These are phyloP conservation scores for Cenococcum geophilum DNA, from an alignment of 495 filamentous ascomycete genomes.

Conservation along the genomic window DNA sequence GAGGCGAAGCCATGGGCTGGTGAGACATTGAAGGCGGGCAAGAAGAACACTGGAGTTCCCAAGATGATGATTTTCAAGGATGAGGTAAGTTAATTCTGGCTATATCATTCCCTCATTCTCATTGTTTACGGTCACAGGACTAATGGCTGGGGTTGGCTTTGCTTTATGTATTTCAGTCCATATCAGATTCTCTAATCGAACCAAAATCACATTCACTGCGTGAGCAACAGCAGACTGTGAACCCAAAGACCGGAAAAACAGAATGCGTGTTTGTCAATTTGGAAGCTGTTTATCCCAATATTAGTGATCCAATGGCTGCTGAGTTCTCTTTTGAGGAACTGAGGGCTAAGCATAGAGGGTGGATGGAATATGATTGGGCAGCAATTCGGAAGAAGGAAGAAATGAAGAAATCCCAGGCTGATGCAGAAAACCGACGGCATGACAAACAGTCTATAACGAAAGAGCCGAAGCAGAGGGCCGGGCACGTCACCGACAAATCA, in stretches of 20 bases:
- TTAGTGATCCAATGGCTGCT: constrained; percentile 54
- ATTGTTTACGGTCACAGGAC: constrained; percentile 95
- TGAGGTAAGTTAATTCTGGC: constrained; percentile 62
- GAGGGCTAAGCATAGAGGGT: constrained; percentile 70
- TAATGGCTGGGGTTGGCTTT: constrained; percentile 70
- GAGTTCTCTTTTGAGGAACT: constrained; percentile 91
- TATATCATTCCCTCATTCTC: constrained; percentile 40
- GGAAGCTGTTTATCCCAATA: constrained; percentile 73
- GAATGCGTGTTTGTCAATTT: constrained; percentile 86
- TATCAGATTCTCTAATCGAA: constrained; percentile 35
- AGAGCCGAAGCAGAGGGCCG: not conserved
- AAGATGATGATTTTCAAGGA: constrained; percentile 95
- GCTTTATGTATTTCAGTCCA: constrained; percentile 56
- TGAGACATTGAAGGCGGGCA: constrained; percentile 81
- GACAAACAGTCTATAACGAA: not conserved
- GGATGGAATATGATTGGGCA: constrained; percentile 65
- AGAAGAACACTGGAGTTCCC: constrained; percentile 62
- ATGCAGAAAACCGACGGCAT: not conserved
- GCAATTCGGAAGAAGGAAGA: constrained; percentile 16
- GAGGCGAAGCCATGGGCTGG: constrained; percentile 88
- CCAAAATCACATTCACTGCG: constrained; percentile 36
- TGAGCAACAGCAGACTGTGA: constrained; percentile 65
- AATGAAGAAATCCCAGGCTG: not conserved
- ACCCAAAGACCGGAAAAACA: constrained; percentile 67
- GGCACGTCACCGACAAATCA: not conserved